Percentiles rank a stretch among this genome's conserved stretches.
Conservation (phyloP, 1,284 basidiomycete genomes). For the Fomitiporia mediterranea region DNA sequence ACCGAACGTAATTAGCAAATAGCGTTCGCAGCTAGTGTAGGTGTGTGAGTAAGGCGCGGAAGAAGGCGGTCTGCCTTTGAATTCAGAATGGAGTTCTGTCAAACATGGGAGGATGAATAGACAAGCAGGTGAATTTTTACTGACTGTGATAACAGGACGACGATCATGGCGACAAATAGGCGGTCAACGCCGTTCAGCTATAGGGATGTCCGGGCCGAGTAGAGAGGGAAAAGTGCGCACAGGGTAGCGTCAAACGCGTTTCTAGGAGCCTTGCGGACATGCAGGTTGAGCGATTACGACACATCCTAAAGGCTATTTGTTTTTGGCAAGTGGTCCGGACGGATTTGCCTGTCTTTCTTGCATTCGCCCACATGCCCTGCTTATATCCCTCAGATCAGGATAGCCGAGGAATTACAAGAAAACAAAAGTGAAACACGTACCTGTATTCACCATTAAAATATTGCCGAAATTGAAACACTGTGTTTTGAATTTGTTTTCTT, state of each 20-base stretch:
- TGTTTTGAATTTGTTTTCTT: too few species aligned
- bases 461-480: too few species aligned
- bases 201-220: background rate
- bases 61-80: background rate
- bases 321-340: background rate
- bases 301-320: constrained; percentile 7
- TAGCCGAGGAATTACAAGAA: too few species aligned
- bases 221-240: background rate
- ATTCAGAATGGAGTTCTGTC: background rate
- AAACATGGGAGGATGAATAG: background rate
- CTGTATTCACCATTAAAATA: too few species aligned
- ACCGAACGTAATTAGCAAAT: background rate
- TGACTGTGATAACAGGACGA: background rate
- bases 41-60: background rate
- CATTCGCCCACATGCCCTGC: background rate
- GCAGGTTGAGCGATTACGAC: background rate
- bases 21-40: background rate
- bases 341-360: constrained; percentile 9
- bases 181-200: background rate
- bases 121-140: background rate
- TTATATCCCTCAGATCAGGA: too few species aligned
- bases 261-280: background rate
- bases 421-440: background rate
- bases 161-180: background rate
- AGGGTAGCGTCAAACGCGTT: background rate